Conservation (phyloP, 2,329 filamentous ascomycete genomes). For the Talaromyces sp. region DNA sequence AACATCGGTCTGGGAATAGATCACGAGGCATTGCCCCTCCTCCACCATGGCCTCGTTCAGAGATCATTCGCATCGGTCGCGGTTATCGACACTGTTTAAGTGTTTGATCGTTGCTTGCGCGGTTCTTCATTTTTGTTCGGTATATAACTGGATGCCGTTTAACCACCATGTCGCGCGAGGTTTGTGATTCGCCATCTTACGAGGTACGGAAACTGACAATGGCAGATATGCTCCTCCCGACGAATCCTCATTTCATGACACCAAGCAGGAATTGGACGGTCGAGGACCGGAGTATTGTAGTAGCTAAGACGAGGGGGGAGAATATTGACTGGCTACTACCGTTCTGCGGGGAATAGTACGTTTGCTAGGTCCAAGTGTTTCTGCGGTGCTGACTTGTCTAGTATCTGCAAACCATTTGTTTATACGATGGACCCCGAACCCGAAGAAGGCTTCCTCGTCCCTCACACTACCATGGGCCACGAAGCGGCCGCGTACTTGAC, state of each 20-base stretch:
- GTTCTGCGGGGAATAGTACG: conserved; percentile 17
- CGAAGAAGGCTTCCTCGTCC: conserved; percentile 24
- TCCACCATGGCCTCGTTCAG: conserved; percentile 14
- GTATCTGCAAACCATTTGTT: conserved; percentile 25
- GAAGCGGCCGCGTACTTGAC: conserved; percentile 62
- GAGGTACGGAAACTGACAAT: neutral
- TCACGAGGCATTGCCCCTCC: neutral
- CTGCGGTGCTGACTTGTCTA: neutral
- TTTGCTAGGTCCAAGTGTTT: neutral
- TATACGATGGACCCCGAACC: conserved; percentile 29
- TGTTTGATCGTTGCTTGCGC: conserved; percentile 11
- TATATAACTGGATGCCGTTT: conserved; percentile 17
- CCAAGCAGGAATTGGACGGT: conserved; percentile 11
- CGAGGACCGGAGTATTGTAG: conserved; percentile 14
- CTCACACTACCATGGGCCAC: conserved; percentile 48
- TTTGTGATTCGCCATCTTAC: neutral
- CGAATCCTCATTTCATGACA: conserved; percentile 4
- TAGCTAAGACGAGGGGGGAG: conserved; percentile 14
- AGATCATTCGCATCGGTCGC: conserved; percentile 11
- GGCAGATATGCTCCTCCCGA: conserved; percentile 1
- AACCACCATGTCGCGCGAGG: conserved; percentile 2
- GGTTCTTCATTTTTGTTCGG: conserved; percentile 14
- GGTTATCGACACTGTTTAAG: conserved; percentile 16
- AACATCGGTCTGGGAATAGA: neutral
- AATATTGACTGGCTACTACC: conserved; percentile 16